These are phyloP conservation scores for Pyricularia sp. DNA, from an alignment of 2,329 filamentous ascomycete species.

Conservation along the genomic window DNA sequence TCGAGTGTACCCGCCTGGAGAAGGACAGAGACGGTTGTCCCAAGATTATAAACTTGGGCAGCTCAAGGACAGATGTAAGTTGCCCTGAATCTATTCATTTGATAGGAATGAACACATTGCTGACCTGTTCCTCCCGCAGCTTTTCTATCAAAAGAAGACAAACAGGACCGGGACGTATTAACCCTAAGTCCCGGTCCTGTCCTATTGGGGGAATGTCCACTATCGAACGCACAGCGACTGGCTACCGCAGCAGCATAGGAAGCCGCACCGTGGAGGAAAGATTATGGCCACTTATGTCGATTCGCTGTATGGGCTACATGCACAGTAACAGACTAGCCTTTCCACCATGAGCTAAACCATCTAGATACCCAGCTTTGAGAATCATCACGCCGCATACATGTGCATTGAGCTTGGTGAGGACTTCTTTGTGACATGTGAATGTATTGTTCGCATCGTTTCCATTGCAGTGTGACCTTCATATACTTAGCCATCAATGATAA, in stretches of 20 bases:
- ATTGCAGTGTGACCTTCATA: not conserved
- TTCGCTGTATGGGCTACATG: not conserved
- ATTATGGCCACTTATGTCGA: not conserved
- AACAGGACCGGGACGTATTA: slow-evolving; percentile 46
- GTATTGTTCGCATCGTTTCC: not conserved
- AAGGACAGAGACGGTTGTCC: slow-evolving; percentile 97
- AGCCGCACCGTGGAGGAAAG: not conserved
- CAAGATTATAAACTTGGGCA: slow-evolving; percentile 98
- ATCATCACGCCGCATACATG: not conserved
- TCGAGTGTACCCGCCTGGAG: slow-evolving; percentile 92
- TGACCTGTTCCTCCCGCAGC: slow-evolving; percentile 24
- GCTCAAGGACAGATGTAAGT: slow-evolving; percentile 83
- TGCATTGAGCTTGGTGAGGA: not conserved
- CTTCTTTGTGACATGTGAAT: not conserved
- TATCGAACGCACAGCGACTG: not conserved
- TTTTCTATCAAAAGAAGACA: slow-evolving; percentile 60
- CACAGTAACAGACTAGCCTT: not conserved
- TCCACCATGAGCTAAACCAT: not conserved
- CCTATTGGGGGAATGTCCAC: not conserved
- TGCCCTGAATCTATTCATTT: slow-evolving; percentile 28
- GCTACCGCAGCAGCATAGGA: not conserved
- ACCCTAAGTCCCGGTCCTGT: slow-evolving; percentile 14
- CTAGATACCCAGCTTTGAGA: not conserved
- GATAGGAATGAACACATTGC: slow-evolving; percentile 10
- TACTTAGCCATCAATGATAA: not conserved